Evolutionary conservation across 2,329 filamentous ascomycete genomes (phyloP).

Genomic region (Hyphodiscus sp.): DNA sequence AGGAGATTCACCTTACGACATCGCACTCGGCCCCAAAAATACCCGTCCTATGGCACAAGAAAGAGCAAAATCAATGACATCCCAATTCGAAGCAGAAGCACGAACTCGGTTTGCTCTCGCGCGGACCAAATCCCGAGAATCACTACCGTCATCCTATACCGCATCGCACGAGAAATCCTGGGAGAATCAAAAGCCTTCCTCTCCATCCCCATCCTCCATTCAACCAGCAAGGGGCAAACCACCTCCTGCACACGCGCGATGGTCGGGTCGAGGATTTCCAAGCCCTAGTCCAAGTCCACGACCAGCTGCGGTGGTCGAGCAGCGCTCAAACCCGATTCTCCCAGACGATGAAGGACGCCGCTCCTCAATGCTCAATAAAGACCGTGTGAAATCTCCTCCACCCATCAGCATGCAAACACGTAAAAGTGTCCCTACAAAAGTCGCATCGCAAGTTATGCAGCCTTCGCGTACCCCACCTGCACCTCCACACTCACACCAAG

Average conservation of each 20-base stretch:
- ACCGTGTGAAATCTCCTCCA: constrained; percentile 7
- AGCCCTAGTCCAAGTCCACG: background rate
- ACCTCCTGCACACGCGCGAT: background rate
- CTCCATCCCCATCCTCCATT: background rate
- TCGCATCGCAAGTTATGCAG: background rate
- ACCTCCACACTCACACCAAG: background rate
- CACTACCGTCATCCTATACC: constrained; percentile 2
- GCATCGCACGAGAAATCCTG: background rate
- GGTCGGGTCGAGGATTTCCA: background rate
- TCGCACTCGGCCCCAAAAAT: constrained; percentile 7
- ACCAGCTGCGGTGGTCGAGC: background rate
- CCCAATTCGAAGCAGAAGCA: constrained; percentile 18
- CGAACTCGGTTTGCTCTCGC: constrained; percentile 10
- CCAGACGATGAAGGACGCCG: background rate
- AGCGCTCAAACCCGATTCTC: background rate
- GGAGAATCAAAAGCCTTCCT: background rate
- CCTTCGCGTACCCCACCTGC: background rate
- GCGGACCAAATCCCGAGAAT: constrained; percentile 4
- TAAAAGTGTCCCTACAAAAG: constrained; percentile 1
- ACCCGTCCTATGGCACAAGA: constrained; percentile 1
- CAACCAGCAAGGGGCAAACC: background rate
- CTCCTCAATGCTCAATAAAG: background rate
- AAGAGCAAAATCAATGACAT: constrained; percentile 20
- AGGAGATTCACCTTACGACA: constrained; percentile 22
- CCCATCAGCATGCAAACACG: constrained; percentile 16